Conservation (phyloP, 1,284 basidiomycete genomes). For the Boletus mariae region DNA sequence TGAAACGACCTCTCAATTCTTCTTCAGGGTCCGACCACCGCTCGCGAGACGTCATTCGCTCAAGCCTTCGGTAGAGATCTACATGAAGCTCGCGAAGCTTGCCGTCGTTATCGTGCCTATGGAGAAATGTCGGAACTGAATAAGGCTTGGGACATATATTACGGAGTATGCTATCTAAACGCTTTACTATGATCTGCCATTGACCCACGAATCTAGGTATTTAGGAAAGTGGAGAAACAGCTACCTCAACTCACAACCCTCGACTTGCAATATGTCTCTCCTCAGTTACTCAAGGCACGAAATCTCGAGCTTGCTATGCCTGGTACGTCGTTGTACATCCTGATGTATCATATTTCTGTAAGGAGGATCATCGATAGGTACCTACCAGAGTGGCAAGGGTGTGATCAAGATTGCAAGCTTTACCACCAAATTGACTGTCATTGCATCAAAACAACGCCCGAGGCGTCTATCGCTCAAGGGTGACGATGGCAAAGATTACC, state of each 20-base stretch:
- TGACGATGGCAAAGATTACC: slow-evolving; percentile 91
- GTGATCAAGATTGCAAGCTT: slow-evolving; percentile 86
- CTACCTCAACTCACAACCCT: slow-evolving; percentile 87
- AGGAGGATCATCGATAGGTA: slow-evolving; percentile 50
- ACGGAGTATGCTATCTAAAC: slow-evolving; percentile 52
- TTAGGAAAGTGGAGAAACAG: slow-evolving; percentile 96
- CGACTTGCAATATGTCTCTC: slow-evolving; percentile 97
- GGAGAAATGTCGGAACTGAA: slow-evolving; percentile 91
- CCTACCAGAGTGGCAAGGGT: slow-evolving; percentile 88
- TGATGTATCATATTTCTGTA: neutral
- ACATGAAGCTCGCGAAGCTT: slow-evolving; percentile 91
- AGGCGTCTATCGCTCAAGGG: slow-evolving; percentile 87
- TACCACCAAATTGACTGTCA: slow-evolving; percentile 84
- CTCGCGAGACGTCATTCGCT: slow-evolving; percentile 92
- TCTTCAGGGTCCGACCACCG: slow-evolving; percentile 83
- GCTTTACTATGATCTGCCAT: slow-evolving; percentile 3
- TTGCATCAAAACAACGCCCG: slow-evolving; percentile 98
- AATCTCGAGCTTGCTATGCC: slow-evolving; percentile 95
- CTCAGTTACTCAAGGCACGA: slow-evolving; percentile 83
- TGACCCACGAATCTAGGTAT: slow-evolving; percentile 58
- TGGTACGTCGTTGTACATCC: slow-evolving; percentile 44
- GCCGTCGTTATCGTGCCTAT: slow-evolving; percentile 81
- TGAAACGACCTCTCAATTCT: neutral
- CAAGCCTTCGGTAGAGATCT: slow-evolving; percentile 95
- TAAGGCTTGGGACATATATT: slow-evolving; percentile 99